phyloP scores from a whole-genome alignment of 768 basidiomycete genomes.

The Xanthoconium stramineum region DNA sequence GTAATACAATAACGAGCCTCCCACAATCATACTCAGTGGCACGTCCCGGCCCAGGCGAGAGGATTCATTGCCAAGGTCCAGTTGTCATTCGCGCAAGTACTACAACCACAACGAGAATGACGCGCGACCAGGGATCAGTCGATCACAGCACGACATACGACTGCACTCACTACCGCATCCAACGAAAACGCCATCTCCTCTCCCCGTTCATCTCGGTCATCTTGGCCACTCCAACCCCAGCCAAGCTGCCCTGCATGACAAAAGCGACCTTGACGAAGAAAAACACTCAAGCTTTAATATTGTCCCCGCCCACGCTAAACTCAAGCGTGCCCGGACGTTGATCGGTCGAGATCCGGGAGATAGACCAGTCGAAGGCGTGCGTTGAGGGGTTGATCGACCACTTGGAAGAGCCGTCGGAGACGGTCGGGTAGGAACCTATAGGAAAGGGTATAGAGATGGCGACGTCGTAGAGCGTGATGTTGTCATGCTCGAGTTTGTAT shows the following conservation, averaged over 20 bases:
- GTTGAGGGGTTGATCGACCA: conserved; percentile 81
- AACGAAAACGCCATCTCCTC: conserved; percentile 55
- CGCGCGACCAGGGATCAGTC: no score
- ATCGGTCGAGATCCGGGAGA: conserved; percentile 59
- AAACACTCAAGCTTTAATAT: conserved; percentile 73
- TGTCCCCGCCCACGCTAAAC: conserved; percentile 85
- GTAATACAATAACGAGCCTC: no score
- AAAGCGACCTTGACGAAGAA: conserved; percentile 91
- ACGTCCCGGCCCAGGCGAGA: no score
- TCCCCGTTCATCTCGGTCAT: conserved; percentile 53
- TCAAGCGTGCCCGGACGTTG: conserved; percentile 84
- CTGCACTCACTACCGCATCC: conserved; percentile 50
- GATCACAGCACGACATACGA: conserved; percentile 55
- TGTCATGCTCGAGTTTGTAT: conserved; percentile 90
- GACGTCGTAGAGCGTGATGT: conserved; percentile 77
- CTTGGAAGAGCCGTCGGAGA: conserved; percentile 61
- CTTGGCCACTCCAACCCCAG: conserved; percentile 63
- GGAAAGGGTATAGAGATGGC: conserved; percentile 91
- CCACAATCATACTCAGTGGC: no score
- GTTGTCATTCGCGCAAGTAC: no score
- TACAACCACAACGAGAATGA: no score
- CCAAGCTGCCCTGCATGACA: conserved; percentile 74
- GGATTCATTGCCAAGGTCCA: no score
- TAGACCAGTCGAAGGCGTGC: conserved; percentile 84
- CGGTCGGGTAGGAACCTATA: conserved; percentile 80